Percentiles rank a stretch among this genome's conserved stretches.
These are phyloP conservation scores for Saccharomycopsis selenospora DNA, from an alignment of 805 yeast species.

Conservation along the genomic window DNA sequence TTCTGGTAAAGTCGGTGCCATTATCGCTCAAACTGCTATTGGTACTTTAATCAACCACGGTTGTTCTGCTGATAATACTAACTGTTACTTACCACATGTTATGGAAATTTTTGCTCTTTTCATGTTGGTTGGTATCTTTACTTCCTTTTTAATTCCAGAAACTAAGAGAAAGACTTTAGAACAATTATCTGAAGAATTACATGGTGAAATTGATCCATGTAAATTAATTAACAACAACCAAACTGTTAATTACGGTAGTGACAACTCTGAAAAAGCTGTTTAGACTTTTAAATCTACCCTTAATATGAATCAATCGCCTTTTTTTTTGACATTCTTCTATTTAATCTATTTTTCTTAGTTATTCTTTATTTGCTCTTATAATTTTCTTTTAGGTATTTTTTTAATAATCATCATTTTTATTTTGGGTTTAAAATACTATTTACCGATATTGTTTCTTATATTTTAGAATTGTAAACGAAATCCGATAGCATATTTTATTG, in stretches of 20 bases:
- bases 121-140: conserved; percentile 72
- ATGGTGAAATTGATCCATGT: conserved; percentile 58
- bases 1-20: conserved; percentile 86
- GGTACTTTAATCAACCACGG: conserved; percentile 79
- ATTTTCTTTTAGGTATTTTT: too few relatives aligned
- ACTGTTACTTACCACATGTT: conserved; percentile 86
- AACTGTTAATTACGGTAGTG: conserved; percentile 13
- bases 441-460: too few relatives aligned
- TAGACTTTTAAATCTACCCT: too few relatives aligned
- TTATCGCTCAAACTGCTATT: conserved; percentile 79
- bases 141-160: conserved; percentile 72
- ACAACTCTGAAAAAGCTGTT: conserved; percentile 21
- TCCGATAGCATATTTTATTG: too few relatives aligned
- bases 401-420: too few relatives aligned
- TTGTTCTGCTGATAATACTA: conserved; percentile 52
- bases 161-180: conserved; percentile 89
- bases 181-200: conserved; percentile 71
- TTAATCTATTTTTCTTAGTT: too few relatives aligned
- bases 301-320: too few relatives aligned
- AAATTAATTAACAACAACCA: conserved; percentile 1
- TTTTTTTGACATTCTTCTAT: too few relatives aligned
- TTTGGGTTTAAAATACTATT: too few relatives aligned
- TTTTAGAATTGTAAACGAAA: too few relatives aligned
- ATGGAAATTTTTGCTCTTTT: conserved; percentile 91
- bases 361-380: too few relatives aligned